These are phyloP conservation scores for Epichloe hybrida DNA, from an alignment of 2,329 filamentous ascomycete genomes.

Conservation along the genomic window DNA sequence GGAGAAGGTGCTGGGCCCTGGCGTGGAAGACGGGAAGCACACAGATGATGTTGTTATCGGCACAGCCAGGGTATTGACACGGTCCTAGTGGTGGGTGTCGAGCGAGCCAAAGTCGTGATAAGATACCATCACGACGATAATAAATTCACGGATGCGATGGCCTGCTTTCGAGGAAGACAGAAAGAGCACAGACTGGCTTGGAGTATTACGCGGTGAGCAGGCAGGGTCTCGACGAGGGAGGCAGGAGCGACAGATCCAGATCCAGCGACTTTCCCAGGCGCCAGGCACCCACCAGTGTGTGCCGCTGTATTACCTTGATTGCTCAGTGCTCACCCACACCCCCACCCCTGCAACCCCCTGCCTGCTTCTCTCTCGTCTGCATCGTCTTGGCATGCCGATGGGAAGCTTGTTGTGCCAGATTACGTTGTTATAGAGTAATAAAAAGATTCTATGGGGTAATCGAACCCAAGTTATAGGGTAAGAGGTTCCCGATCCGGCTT, in stretches of 20 bases:
- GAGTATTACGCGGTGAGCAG: no score
- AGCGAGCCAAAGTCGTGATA: background rate
- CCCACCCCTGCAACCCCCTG: background rate
- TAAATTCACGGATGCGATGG: conserved; percentile 1
- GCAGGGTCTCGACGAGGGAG: background rate
- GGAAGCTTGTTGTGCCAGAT: conserved; percentile 8
- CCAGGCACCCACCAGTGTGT: background rate
- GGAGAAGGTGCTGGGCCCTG: background rate
- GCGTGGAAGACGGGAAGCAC: background rate
- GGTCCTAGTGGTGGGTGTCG: background rate
- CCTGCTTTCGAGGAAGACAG: background rate
- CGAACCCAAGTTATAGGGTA: conserved; percentile 8
- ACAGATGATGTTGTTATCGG: conserved; percentile 1
- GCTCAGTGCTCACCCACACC: no score
- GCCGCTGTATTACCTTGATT: background rate
- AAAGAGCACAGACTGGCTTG: no score
- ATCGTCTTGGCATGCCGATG: background rate
- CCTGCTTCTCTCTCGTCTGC: background rate
- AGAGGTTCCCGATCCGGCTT: conserved; percentile 5
- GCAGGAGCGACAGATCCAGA: conserved; percentile 1
- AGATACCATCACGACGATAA: conserved; percentile 4
- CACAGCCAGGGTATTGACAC: background rate
- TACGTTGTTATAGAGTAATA: conserved; percentile 20
- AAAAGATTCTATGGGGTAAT: conserved; percentile 9
- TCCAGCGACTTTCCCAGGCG: background rate